These are phyloP conservation scores for Hyaloscypha finlandica DNA, from an alignment of 495 filamentous ascomycete species.

Conservation along the genomic window DNA sequence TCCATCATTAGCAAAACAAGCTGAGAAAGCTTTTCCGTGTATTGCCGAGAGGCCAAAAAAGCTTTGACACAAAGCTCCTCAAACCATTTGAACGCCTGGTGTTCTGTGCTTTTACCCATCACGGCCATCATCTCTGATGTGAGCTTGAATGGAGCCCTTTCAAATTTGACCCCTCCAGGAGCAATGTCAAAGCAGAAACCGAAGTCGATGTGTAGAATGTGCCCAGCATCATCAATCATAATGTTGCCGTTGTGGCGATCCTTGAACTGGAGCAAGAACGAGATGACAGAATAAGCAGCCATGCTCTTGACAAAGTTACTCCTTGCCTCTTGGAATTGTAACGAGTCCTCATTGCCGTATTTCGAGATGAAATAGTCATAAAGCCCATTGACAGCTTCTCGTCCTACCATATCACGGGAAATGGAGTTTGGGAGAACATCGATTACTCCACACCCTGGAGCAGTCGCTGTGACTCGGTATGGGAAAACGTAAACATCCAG, in stretches of 20 bases:
- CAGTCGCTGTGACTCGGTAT: slow-evolving; percentile 97
- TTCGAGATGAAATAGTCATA: slow-evolving; percentile 98
- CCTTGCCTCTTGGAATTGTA: slow-evolving; percentile 91
- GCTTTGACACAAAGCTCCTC: slow-evolving; percentile 95
- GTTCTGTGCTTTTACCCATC: slow-evolving; percentile 84
- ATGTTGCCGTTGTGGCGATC: slow-evolving; percentile 99
- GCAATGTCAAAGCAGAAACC: slow-evolving; percentile 99
- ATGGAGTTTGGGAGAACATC: slow-evolving; percentile 97
- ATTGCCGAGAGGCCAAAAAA: slow-evolving; percentile 87
- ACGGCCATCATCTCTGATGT: slow-evolving; percentile 97
- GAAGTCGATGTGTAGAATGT: slow-evolving; percentile 99
- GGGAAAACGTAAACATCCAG: slow-evolving; percentile 97
- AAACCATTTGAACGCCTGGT: slow-evolving; percentile 92
- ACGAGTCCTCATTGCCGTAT: slow-evolving; percentile 93
- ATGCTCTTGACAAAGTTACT: slow-evolving; percentile 99
- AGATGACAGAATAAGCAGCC: slow-evolving; percentile 99
- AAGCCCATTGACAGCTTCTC: slow-evolving; percentile 94
- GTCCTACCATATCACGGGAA: slow-evolving; percentile 96
- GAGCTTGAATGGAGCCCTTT: slow-evolving; percentile 97
- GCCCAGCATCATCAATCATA: slow-evolving; percentile 96
- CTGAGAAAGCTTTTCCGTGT: slow-evolving; percentile 81
- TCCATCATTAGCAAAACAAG: slow-evolving; percentile 95
- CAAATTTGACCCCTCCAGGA: slow-evolving; percentile 93
- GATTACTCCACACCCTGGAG: slow-evolving; percentile 96
- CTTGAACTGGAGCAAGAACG: slow-evolving; percentile 97